phyloP scores from a whole-genome alignment of 192 early-diverging fungal species.

The Linnemannia exigua region DNA sequence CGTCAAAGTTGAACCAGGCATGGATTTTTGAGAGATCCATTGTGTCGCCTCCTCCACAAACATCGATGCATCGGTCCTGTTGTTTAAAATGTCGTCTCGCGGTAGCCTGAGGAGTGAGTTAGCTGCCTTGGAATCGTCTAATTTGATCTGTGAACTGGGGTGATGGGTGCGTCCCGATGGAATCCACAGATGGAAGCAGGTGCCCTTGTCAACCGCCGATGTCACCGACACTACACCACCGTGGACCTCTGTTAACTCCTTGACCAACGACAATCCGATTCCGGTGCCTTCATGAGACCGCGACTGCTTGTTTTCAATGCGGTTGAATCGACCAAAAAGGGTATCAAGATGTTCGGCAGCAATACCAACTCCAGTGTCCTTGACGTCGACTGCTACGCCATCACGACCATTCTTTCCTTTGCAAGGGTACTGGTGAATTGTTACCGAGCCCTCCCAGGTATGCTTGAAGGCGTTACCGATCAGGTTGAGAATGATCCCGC shows the following conservation, averaged over 20 bases:
- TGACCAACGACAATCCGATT: conserved; percentile 69
- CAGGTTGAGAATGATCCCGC: conserved; percentile 74
- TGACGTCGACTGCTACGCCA: conserved; percentile 49
- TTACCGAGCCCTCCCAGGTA: conserved; percentile 63
- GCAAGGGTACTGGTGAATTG: conserved; percentile 61
- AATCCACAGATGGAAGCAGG: conserved; percentile 64
- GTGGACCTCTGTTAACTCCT: conserved; percentile 68
- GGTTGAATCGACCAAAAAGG: conserved; percentile 73
- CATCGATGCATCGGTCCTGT: conserved; percentile 47
- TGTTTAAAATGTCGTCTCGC: conserved; percentile 28
- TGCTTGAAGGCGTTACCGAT: conserved; percentile 66
- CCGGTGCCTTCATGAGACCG: conserved; percentile 72
- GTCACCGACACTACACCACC: conserved; percentile 60
- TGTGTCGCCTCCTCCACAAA: conserved; percentile 47
- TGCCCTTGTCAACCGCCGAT: conserved; percentile 60
- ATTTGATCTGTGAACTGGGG: conserved; percentile 54
- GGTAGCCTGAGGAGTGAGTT: neutral
- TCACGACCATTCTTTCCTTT: conserved; percentile 53
- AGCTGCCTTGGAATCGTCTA: conserved; percentile 25
- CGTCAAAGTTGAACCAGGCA: conserved; percentile 41
- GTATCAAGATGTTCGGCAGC: conserved; percentile 58
- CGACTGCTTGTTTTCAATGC: conserved; percentile 66
- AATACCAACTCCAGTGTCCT: conserved; percentile 66
- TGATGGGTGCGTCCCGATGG: conserved; percentile 65
- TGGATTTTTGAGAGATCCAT: conserved; percentile 46